Percentiles rank a stretch among this genome's conserved stretches.
Evolutionary conservation across 495 filamentous ascomycete species (phyloP).

Genomic region (Hypoxylon fuscum): DNA sequence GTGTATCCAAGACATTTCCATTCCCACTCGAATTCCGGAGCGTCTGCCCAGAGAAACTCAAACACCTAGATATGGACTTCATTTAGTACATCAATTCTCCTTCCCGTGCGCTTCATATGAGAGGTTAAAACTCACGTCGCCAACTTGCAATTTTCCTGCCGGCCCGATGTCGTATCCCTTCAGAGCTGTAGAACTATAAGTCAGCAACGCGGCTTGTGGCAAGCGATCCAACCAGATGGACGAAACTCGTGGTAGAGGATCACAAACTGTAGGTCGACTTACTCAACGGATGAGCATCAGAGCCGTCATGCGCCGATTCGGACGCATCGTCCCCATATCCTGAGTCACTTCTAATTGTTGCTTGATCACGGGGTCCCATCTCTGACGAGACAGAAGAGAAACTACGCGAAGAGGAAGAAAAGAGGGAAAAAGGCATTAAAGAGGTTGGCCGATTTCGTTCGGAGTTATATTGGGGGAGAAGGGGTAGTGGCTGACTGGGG

Average conservation of each 20-base stretch:
- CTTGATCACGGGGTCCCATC: slow-evolving; percentile 48
- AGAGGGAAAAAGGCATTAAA: slow-evolving; percentile 35
- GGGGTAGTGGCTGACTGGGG: slow-evolving; percentile 8
- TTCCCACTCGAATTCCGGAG: slow-evolving; percentile 46
- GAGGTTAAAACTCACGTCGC: slow-evolving; percentile 41
- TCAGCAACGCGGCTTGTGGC: slow-evolving; percentile 13
- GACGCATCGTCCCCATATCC: slow-evolving; percentile 48
- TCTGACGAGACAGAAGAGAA: slow-evolving; percentile 43
- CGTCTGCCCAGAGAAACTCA: slow-evolving; percentile 48
- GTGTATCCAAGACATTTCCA: slow-evolving; percentile 48
- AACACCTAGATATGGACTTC: slow-evolving; percentile 35
- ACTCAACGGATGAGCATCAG: slow-evolving; percentile 46
- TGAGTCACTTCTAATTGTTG: slow-evolving; percentile 48
- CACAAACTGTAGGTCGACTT: slow-evolving; percentile 30
- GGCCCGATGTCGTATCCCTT: slow-evolving; percentile 48
- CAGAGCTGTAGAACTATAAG: slow-evolving; percentile 32
- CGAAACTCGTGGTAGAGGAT: background rate
- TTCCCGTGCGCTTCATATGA: background rate
- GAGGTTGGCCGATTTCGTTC: slow-evolving; percentile 34
- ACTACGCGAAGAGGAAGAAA: slow-evolving; percentile 32
- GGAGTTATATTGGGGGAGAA: slow-evolving; percentile 34
- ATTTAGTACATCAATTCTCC: slow-evolving; percentile 15
- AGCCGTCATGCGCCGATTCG: slow-evolving; percentile 41
- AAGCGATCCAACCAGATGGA: slow-evolving; percentile 8
- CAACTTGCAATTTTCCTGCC: slow-evolving; percentile 46